Percentiles rank a stretch among this genome's conserved stretches.
Evolutionary conservation across 1,139 yeast genomes (phyloP).

Genomic region (Groenewaldozyma auringiensis): DNA sequence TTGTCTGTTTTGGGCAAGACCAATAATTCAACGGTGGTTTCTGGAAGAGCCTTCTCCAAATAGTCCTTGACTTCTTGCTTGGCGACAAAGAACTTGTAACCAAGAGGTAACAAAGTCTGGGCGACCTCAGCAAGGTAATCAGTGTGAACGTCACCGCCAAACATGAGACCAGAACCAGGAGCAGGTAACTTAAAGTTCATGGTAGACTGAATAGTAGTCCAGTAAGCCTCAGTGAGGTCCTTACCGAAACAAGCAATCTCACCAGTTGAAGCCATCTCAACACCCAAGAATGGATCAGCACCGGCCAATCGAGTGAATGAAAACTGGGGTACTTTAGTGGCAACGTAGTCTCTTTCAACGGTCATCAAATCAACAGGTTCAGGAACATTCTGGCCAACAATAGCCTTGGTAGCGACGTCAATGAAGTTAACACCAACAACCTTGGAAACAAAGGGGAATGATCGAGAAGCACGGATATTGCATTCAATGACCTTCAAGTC

Average conservation of each 20-base stretch:
- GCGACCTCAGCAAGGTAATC: slow-evolving; percentile 71
- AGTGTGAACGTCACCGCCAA: slow-evolving; percentile 85
- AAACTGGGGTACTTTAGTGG: slow-evolving; percentile 96
- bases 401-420: slow-evolving; percentile 86
- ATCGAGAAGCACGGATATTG: slow-evolving; percentile 96
- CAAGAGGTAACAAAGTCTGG: slow-evolving; percentile 56
- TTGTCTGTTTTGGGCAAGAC: slow-evolving; percentile 90
- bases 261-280: slow-evolving; percentile 98
- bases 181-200: slow-evolving; percentile 92
- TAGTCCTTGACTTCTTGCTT: slow-evolving; percentile 64
- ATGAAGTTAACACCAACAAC: slow-evolving; percentile 90
- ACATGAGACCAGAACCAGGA: slow-evolving; percentile 81
- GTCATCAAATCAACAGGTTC: slow-evolving; percentile 83
- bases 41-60: slow-evolving; percentile 42
- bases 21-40: slow-evolving; percentile 46
- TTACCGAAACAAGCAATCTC: slow-evolving; percentile 95
- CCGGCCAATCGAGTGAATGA: slow-evolving; percentile 97
- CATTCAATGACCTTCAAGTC: slow-evolving; percentile 92
- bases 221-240: slow-evolving; percentile 82
- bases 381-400: slow-evolving; percentile 65
- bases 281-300: slow-evolving; percentile 97
- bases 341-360: slow-evolving; percentile 80
- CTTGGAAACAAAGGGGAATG: slow-evolving; percentile 97
- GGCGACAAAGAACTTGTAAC: slow-evolving; percentile 77
- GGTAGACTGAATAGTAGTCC: slow-evolving; percentile 94